Percentiles rank a stretch among this genome's conserved stretches.
These are phyloP conservation scores for Cylindrotheca closterium DNA, from an alignment of 108 stramenopile genomes.

Conservation along the genomic window DNA sequence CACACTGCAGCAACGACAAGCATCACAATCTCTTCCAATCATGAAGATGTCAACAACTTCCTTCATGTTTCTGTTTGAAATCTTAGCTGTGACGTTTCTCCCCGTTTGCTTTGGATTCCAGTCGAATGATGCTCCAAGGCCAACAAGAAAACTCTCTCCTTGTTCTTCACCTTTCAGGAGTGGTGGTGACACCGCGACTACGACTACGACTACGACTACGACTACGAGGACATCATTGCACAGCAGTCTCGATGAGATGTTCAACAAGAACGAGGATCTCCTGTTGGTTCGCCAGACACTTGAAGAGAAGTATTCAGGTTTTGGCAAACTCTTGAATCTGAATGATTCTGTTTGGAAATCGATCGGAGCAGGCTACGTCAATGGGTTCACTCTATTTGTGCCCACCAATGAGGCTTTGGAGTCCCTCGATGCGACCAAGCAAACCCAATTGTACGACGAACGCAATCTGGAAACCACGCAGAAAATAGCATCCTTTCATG, in stretches of 20 bases:
- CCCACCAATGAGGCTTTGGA: conserved; percentile 50
- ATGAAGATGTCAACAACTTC: too few species aligned
- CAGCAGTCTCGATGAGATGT: background rate
- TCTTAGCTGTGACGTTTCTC: too few species aligned
- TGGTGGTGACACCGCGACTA: too few species aligned
- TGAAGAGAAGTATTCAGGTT: conserved; percentile 31
- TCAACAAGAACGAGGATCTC: conserved; percentile 12
- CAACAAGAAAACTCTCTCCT: too few species aligned
- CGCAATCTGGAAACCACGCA: conserved; percentile 63
- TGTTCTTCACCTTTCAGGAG: too few species aligned
- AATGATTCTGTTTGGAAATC: conserved; percentile 49
- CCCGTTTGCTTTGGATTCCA: too few species aligned
- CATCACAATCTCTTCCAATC: too few species aligned
- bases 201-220: too few species aligned
- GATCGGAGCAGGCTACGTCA: conserved; percentile 24
- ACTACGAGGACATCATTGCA: background rate
- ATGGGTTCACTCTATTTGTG: conserved; percentile 66
- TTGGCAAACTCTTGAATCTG: conserved; percentile 25
- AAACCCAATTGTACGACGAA: conserved; percentile 47
- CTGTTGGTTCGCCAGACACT: conserved; percentile 18
- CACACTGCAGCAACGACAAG: too few species aligned
- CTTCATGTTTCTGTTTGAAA: too few species aligned
- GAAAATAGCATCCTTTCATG: conserved; percentile 69
- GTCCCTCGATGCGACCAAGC: conserved; percentile 47
- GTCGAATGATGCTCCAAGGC: too few species aligned